Evolutionary conservation across 257 asterid genomes (phyloP), one percentile per base, ranked within the genome.

Genomic region (Paraleonurus japonicus): DNA sequence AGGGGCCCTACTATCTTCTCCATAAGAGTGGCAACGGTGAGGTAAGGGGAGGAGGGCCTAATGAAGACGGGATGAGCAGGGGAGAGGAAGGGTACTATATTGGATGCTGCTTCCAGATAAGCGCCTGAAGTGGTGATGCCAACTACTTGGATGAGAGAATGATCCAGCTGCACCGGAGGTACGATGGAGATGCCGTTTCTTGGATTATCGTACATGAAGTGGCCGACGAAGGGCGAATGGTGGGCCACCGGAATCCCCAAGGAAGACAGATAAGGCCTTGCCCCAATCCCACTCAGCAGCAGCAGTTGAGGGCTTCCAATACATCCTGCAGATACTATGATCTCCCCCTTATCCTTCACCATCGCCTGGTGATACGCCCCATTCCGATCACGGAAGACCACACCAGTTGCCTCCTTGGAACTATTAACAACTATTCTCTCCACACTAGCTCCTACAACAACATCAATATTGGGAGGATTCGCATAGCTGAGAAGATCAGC

Each of bases 221-320:
- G 87, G 1, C 97, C 99, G 13, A 94, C 99, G 32, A 79, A 81
- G 7, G 99, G 96, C 15, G 77, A 80, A 50, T 94, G 92, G 54
- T 68, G 83, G 0, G 71, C 85, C 43, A 94, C 92, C 0, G 97
- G 97, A 15, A 94, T 91, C 10, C 97, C 99, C 96, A 84, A 82
- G 1, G 97, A 85, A 7, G 96, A 88, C 0, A 94, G 96, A 51
- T 94, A 91, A 23, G 86, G 85, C 82, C 92, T 77, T 2, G 96
- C 84, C 10, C 98, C 99, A 26, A 94, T 72, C 3, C 99, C 99
- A 65, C 99, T 94, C 71, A 94, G 71, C 1, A 89, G 85, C 67
- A 94, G 76, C 47, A 94, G 84, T 76, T 94, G 99, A 0, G 99
- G 99, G 75, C 89, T 94, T 7, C 99, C 99, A 0, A 94, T 74